A percentile compares a stretch with the other conserved stretches of the same genome.
Evolutionary conservation across 2,329 filamentous ascomycete species (phyloP).

Genomic region (Phialophora expanda): DNA sequence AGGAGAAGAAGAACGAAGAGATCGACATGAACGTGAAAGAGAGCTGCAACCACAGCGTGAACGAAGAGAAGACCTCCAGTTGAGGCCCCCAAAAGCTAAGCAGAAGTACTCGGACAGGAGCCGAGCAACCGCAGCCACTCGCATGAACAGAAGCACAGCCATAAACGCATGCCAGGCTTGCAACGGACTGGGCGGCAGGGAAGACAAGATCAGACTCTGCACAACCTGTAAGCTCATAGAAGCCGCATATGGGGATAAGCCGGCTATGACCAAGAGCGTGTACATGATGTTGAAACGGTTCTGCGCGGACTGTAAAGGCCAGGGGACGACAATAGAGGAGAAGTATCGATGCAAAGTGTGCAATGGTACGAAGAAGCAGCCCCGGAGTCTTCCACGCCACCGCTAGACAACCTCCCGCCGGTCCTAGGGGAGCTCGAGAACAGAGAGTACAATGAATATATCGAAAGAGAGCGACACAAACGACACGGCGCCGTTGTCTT

Average conservation of each 20-base stretch:
- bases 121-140: not conserved
- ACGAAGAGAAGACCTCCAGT: not conserved
- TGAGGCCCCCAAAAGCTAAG: too few species aligned
- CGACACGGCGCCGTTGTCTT: too few species aligned
- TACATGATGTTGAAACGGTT: too few species aligned
- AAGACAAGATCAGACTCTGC: not conserved
- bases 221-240: not conserved
- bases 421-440: too few species aligned
- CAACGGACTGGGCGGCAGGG: not conserved
- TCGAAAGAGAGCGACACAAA: too few species aligned
- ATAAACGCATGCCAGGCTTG: not conserved
- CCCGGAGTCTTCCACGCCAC: not conserved
- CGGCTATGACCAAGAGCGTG: too few species aligned
- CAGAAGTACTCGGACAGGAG: too few species aligned
- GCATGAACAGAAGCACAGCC: not conserved
- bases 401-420: too few species aligned
- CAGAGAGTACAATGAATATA: too few species aligned
- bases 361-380: slow-evolving; percentile 1
- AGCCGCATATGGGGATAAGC: too few species aligned
- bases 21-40: too few species aligned
- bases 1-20: too few species aligned
- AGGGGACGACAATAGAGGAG: not conserved
- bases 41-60: not conserved
- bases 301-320: not conserved
- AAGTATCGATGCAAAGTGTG: not conserved